A percentile compares a stretch with the other conserved stretches of the same genome.
phyloP scores from a whole-genome alignment of 1,139 yeast genomes.

The Eremothecium cymbalariae region DNA sequence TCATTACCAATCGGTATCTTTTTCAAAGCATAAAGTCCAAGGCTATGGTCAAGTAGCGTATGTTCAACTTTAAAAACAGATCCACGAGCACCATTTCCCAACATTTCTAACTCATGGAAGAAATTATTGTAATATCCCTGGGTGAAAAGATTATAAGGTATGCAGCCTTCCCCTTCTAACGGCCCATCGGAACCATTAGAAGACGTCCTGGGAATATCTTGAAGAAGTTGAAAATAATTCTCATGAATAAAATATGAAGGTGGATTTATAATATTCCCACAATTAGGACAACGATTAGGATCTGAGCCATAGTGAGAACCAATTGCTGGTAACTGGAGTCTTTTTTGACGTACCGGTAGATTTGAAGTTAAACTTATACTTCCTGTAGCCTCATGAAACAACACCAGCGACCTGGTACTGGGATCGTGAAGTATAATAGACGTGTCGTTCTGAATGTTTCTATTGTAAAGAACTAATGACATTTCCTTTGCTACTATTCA shows the following conservation, averaged over 20 bases:
- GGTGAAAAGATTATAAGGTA: conserved; percentile 40
- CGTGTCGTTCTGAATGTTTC: conserved; percentile 9
- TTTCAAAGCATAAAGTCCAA: conserved; percentile 78
- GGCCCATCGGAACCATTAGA: not conserved
- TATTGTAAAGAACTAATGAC: conserved; percentile 25
- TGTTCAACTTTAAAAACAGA: conserved; percentile 80
- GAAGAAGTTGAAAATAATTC: conserved; percentile 15
- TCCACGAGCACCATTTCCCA: conserved; percentile 82
- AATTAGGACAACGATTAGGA: conserved; percentile 17
- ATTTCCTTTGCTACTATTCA: no score
- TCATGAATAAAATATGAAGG: conserved; percentile 7
- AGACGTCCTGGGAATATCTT: conserved; percentile 2
- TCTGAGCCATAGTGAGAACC: conserved; percentile 15
- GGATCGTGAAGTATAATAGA: conserved; percentile 28
- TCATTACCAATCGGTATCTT: conserved; percentile 78
- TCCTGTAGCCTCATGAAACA: conserved; percentile 26
- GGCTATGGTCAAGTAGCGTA: conserved; percentile 50
- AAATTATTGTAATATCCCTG: conserved; percentile 70
- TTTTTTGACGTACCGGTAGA: not conserved
- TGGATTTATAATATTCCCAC: conserved; percentile 13
- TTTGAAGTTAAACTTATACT: conserved; percentile 12
- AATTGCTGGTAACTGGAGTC: not conserved
- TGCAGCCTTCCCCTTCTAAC: conserved; percentile 11
- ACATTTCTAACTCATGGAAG: conserved; percentile 42
- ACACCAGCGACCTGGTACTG: conserved; percentile 24